A percentile compares a stretch with the other conserved stretches of the same genome.
phyloP scores from a whole-genome alignment of 2,329 filamentous ascomycete genomes.

The Endoconidiophora polonica region DNA sequence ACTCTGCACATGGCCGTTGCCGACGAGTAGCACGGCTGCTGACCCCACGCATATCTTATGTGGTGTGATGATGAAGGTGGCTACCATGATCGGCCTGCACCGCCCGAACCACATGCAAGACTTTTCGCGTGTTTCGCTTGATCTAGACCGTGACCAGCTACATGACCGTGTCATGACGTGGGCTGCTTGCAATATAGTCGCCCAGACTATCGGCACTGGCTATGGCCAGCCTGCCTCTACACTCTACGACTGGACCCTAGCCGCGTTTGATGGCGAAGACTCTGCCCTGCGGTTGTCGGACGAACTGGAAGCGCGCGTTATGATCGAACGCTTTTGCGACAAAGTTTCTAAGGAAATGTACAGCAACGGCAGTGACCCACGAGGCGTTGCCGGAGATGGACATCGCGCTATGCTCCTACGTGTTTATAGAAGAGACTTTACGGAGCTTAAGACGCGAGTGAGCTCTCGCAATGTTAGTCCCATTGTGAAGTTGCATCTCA shows the following conservation, averaged over 20 bases:
- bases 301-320: conserved; percentile 50
- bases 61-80: conserved; percentile 75
- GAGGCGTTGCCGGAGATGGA: conserved; percentile 51
- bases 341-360: conserved; percentile 68
- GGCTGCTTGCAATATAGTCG: conserved; percentile 74
- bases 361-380: conserved; percentile 56
- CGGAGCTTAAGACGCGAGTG: conserved; percentile 44
- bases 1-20: conserved; percentile 66
- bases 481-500: conserved; percentile 48
- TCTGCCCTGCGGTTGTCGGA: conserved; percentile 37
- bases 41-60: conserved; percentile 70
- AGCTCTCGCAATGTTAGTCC: conserved; percentile 40
- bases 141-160: conserved; percentile 63
- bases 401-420: conserved; percentile 49
- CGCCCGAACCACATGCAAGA: conserved; percentile 69
- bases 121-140: conserved; percentile 58
- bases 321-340: conserved; percentile 60
- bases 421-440: conserved; percentile 47
- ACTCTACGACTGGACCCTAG: conserved; percentile 59
- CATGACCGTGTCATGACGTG: conserved; percentile 65
- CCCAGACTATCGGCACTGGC: conserved; percentile 66
- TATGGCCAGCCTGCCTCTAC: conserved; percentile 69
- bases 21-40: conserved; percentile 62
- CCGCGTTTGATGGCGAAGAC: conserved; percentile 30
- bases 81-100: conserved; percentile 68